Evolutionary conservation across 495 filamentous ascomycete genomes (phyloP).

Genomic region (Penicillium lividum): DNA sequence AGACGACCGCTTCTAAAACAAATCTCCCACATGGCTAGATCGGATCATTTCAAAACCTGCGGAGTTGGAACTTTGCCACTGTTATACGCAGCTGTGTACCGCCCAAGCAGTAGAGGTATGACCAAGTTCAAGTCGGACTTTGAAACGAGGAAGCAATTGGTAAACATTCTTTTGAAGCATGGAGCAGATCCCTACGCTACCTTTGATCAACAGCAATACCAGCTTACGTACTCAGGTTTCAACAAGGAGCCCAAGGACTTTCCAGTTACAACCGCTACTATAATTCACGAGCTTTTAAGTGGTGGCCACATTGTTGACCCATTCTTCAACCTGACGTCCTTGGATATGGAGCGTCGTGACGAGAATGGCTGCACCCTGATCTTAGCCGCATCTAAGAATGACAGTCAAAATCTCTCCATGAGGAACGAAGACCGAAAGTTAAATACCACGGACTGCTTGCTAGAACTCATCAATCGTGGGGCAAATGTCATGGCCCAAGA

Average conservation of each 20-base stretch:
- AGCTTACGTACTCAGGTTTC: background rate
- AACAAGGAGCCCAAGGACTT: background rate
- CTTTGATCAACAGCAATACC: background rate
- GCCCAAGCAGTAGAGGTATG: too few species aligned
- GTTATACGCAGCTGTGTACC: background rate
- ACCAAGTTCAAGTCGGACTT: background rate
- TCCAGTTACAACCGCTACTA: background rate
- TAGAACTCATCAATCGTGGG: conserved; percentile 14
- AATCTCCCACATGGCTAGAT: background rate
- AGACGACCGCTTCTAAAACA: background rate
- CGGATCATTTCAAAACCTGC: background rate
- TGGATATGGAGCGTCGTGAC: conserved; percentile 18
- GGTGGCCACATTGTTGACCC: conserved; percentile 7
- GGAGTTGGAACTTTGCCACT: background rate
- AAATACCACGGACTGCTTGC: background rate
- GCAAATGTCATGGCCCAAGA: conserved; percentile 15
- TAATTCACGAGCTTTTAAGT: conserved; percentile 20
- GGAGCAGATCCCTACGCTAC: conserved; percentile 21
- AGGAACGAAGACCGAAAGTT: background rate
- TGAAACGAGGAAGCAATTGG: conserved; percentile 2
- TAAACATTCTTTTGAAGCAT: conserved; percentile 11
- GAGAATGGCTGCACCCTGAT: conserved; percentile 18
- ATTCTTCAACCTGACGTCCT: conserved; percentile 17
- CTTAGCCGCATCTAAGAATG: conserved; percentile 8
- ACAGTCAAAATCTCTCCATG: background rate